Evolutionary conservation across 495 filamentous ascomycete species (phyloP), one percentile per base, ranked within the genome.

Genomic region (Trichoderma asperelloides): DNA sequence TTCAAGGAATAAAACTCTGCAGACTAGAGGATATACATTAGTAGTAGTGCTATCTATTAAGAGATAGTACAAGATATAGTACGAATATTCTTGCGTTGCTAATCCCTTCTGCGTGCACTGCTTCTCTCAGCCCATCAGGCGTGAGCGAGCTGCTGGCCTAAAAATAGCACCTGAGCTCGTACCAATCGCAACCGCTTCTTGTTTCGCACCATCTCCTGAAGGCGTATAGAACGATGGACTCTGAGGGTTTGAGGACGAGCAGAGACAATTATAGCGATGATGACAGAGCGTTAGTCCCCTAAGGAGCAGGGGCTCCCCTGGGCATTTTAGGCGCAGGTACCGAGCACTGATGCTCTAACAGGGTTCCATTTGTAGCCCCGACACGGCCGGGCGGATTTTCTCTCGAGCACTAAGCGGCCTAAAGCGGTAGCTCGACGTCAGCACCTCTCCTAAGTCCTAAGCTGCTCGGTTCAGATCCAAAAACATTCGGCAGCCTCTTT

Each of bases 371-470:
- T 3, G 47, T n/a, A n/a, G 47, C 47, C 18, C 47, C n/a, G 47
- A 51, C 23, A 51, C 13, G 43, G 18, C 43, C 13, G 43, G 47
- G 33, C 5, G 5, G 33, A 8, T 37, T 37, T 37, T 37, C 33
- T 37, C 33, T 37, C 33, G 18, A 51, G 47, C 47, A n/a, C 18
- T 51, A 51, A 51, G 47, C 18, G 7, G 47, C 18, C 47, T n/a
- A 23, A 51, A 51, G 47, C 47, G 47, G 47, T 21, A 51, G 47
- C 47, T 51, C 47, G 47, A 51, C 47, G 47, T 51, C 47, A 51
- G 47, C 47, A 51, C 8, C 9, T 9, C 18, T 18, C 41, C 66
- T 13, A n/a, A 55, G 67, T 55, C 66, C 69, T 41, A 40, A 69
- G 51, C 63, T 68, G 28, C 41, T 45, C 41, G 4, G 12, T 18